phyloP scores from a whole-genome alignment of 495 filamentous ascomycete genomes.

The Jackrogersella multiformis region DNA sequence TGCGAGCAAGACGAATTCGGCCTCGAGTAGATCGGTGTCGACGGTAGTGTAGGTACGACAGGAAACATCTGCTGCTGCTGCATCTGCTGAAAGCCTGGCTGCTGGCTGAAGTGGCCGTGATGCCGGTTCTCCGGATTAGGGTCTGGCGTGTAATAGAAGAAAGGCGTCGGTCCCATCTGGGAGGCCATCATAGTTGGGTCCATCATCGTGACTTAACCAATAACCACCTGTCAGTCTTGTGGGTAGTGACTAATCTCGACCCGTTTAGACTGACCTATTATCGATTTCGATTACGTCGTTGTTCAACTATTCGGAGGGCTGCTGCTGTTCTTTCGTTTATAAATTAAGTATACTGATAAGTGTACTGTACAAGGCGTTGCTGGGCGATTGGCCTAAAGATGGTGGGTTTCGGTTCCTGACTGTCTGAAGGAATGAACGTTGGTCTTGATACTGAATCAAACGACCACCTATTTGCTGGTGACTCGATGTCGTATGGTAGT shows the following conservation, averaged over 20 bases:
- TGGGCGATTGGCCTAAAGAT: slow-evolving; percentile 60
- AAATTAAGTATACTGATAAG: slow-evolving; percentile 57
- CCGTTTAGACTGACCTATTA: slow-evolving; percentile 25
- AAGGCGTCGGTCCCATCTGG: slow-evolving; percentile 77
- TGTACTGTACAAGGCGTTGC: slow-evolving; percentile 54
- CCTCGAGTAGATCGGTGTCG: slow-evolving; percentile 78
- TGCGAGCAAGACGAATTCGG: slow-evolving; percentile 70
- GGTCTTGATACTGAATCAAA: slow-evolving; percentile 50
- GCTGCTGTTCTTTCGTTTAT: slow-evolving; percentile 45
- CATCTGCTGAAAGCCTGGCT: slow-evolving; percentile 64
- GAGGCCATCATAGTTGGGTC: slow-evolving; percentile 59
- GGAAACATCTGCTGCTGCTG: slow-evolving; percentile 62
- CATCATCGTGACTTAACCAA: slow-evolving; percentile 47
- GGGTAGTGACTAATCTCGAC: slow-evolving; percentile 5
- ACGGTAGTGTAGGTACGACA: slow-evolving; percentile 64
- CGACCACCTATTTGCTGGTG: slow-evolving; percentile 51
- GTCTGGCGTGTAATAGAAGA: slow-evolving; percentile 92
- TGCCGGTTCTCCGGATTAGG: slow-evolving; percentile 77
- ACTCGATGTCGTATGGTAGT: slow-evolving; percentile 50
- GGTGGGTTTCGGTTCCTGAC: slow-evolving; percentile 57
- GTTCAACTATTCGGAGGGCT: slow-evolving; percentile 22
- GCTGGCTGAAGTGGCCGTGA: slow-evolving; percentile 83
- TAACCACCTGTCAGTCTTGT: slow-evolving; percentile 27
- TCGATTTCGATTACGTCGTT: slow-evolving; percentile 27
- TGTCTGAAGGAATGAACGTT: slow-evolving; percentile 58